Evolutionary conservation across 805 yeast species (phyloP).

Genomic region (Lipomyces orientalis): DNA sequence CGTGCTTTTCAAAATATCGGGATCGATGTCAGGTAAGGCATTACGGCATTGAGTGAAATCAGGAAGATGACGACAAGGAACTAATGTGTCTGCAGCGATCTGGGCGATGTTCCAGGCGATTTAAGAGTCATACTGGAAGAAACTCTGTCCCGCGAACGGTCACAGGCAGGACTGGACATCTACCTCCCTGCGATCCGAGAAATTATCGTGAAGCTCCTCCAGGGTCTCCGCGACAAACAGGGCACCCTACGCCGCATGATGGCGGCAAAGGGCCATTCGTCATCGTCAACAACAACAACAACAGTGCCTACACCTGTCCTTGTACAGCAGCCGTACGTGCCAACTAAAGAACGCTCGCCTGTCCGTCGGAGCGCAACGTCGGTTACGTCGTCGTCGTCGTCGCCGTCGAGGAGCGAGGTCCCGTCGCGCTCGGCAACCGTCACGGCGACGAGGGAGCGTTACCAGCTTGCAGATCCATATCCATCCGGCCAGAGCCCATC

Average conservation of each 20-base stretch:
- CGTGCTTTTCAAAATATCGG: constrained; percentile 80
- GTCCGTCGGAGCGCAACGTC: not conserved
- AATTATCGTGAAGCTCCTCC: constrained; percentile 79
- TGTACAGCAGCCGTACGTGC: constrained; percentile 16
- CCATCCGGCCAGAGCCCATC: not conserved
- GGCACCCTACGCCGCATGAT: constrained; percentile 51
- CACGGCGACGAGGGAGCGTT: not conserved
- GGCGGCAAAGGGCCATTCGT: constrained; percentile 42
- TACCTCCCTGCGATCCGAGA: constrained; percentile 85
- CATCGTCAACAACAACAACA: too few species aligned
- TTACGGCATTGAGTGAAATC: too few species aligned
- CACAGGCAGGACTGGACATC: constrained; percentile 77
- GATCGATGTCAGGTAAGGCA: constrained; percentile 59
- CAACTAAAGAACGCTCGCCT: constrained; percentile 11
- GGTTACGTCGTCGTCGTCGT: not conserved
- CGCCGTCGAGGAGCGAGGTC: constrained; percentile 1
- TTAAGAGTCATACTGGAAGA: constrained; percentile 80
- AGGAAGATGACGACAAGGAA: not conserved
- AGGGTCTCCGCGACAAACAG: constrained; percentile 82
- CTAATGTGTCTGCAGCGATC: constrained; percentile 53
- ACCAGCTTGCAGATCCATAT: not conserved
- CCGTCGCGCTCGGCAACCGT: constrained; percentile 14
- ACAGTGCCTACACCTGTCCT: not conserved
- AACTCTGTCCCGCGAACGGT: constrained; percentile 82
- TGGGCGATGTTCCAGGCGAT: constrained; percentile 89